These are phyloP conservation scores for Tillandsia fasciculata DNA, from an alignment of 176 grass and related monocot genomes.

Conservation along the genomic window DNA sequence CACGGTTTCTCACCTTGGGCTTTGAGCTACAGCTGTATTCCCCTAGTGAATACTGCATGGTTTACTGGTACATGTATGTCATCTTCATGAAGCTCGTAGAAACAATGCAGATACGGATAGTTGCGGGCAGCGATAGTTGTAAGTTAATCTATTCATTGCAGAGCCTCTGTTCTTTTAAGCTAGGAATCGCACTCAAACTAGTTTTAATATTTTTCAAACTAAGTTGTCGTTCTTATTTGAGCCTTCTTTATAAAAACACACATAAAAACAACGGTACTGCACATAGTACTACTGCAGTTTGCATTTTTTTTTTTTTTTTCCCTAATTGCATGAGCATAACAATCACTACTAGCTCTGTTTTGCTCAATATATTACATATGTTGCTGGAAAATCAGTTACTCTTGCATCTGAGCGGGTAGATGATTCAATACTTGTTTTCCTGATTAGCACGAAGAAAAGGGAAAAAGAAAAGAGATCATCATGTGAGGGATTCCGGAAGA, in stretches of 20 bases:
- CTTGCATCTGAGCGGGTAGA: not conserved
- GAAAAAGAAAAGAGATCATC: slow-evolving; percentile 89
- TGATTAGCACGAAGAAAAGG: slow-evolving; percentile 65
- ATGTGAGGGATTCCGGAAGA: slow-evolving; percentile 45
- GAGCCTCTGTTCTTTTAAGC: not conserved
- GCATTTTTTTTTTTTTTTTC: no score
- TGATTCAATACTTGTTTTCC: not conserved
- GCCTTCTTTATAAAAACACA: no score
- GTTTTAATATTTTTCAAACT: no score
- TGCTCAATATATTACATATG: slow-evolving; percentile 4
- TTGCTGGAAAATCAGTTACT: no score
- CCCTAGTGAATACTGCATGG: slow-evolving; percentile 80
- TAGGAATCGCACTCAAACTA: no score
- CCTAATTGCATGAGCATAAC: no score
- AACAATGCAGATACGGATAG: slow-evolving; percentile 60
- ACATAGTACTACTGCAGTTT: no score
- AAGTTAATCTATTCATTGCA: slow-evolving; percentile 29
- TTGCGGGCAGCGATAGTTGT: slow-evolving; percentile 69
- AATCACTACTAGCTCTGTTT: not conserved
- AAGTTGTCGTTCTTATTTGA: no score
- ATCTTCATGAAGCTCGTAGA: slow-evolving; percentile 66
- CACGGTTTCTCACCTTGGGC: slow-evolving; percentile 81
- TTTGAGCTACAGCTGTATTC: slow-evolving; percentile 95
- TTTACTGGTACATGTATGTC: slow-evolving; percentile 97
- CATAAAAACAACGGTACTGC: no score